These are phyloP conservation scores for Malassezia arunalokei DNA, from an alignment of 1,284 basidiomycete species.

Conservation along the genomic window DNA sequence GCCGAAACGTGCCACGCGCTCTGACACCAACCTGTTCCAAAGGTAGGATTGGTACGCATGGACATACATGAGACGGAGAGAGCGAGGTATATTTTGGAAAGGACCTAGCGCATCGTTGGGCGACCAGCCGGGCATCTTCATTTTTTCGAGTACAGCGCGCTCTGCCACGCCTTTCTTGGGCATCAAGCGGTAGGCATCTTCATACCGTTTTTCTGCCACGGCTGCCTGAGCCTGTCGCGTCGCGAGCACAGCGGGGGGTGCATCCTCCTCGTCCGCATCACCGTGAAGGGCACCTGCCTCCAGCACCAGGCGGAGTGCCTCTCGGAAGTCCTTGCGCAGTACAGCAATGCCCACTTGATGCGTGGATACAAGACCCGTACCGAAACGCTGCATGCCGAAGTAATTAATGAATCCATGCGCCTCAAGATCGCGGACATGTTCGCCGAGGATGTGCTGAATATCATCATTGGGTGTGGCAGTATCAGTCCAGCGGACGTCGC, in stretches of 20 bases:
- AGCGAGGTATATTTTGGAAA: constrained; percentile 46
- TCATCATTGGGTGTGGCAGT: not conserved
- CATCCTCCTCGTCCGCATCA: not conserved
- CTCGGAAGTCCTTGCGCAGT: constrained; percentile 61
- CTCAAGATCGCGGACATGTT: constrained; percentile 54
- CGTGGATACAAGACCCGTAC: constrained; percentile 87
- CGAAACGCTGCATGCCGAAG: constrained; percentile 98
- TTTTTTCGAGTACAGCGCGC: constrained; percentile 76
- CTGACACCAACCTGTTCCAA: constrained; percentile 78
- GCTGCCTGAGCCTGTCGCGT: constrained; percentile 15
- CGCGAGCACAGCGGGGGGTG: constrained; percentile 6
- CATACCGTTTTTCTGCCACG: constrained; percentile 20
- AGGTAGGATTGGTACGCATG: constrained; percentile 98
- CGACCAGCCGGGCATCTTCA: constrained; percentile 49
- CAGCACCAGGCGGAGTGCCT: constrained; percentile 30
- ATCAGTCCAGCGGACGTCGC: constrained; percentile 52
- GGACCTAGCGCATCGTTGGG: constrained; percentile 25
- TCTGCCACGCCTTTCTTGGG: constrained; percentile 84
- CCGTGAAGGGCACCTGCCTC: constrained; percentile 6
- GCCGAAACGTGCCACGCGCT: constrained; percentile 54
- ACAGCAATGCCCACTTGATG: constrained; percentile 84
- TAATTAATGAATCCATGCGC: constrained; percentile 90
- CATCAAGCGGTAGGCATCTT: constrained; percentile 66
- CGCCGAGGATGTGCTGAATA: constrained; percentile 63
- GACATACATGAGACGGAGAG: constrained; percentile 91